phyloP scores from a whole-genome alignment of 306 rosid species.

The Sesbania bispinosa region DNA sequence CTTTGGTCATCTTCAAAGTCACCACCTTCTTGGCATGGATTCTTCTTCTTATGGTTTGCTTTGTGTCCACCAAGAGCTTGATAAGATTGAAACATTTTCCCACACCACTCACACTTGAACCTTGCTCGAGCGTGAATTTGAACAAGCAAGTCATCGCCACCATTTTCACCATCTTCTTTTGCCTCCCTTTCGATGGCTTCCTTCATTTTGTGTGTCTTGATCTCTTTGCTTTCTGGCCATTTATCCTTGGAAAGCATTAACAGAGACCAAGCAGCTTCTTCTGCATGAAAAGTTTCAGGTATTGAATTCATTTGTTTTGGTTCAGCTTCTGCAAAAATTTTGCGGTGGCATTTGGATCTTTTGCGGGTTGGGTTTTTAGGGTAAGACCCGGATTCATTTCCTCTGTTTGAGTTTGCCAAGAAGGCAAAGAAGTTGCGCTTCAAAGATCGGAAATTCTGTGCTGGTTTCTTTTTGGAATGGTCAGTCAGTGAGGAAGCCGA shows the following conservation, averaged over 20 bases:
- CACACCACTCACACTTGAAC: slow-evolving; percentile 47
- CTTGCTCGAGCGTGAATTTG: not conserved
- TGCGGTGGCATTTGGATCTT: slow-evolving; percentile 45
- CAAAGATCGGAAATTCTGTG: slow-evolving; percentile 9
- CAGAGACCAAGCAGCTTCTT: slow-evolving; percentile 47
- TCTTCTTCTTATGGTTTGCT: slow-evolving; percentile 46
- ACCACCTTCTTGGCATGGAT: not conserved
- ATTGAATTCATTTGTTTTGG: slow-evolving; percentile 13
- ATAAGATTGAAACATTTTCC: slow-evolving; percentile 39
- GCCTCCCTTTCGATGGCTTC: not conserved
- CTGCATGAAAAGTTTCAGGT: slow-evolving; percentile 6
- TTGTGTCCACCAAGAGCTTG: slow-evolving; percentile 71
- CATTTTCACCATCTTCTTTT: slow-evolving; percentile 15
- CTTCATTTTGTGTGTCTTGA: not conserved
- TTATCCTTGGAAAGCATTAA: slow-evolving; percentile 38
- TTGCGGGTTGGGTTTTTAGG: slow-evolving; percentile 25
- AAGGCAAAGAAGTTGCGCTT: not conserved
- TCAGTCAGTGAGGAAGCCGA: not conserved
- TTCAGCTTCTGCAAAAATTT: not conserved
- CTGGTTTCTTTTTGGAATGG: not conserved
- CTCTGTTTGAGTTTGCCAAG: not conserved
- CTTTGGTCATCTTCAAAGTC: not conserved
- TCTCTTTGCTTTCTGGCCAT: slow-evolving; percentile 23
- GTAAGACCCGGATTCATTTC: slow-evolving; percentile 9
- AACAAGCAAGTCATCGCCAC: not conserved